These are phyloP conservation scores for Scedosporium apiospermum DNA, from an alignment of 2,329 filamentous ascomycete species.

Conservation along the genomic window DNA sequence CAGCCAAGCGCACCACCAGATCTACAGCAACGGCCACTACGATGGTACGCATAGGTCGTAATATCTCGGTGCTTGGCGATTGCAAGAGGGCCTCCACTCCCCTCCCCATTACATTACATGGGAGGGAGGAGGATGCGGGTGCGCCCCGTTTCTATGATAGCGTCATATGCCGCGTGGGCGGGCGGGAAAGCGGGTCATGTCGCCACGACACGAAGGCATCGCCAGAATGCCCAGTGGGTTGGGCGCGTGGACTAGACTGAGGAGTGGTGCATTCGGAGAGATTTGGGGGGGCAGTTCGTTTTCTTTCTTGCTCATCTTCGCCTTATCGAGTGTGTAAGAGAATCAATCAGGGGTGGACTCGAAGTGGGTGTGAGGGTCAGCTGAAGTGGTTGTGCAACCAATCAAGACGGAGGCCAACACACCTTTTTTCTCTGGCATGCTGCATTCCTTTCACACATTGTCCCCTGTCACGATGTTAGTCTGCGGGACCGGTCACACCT, in stretches of 20 bases:
- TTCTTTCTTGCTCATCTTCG: background rate
- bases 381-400: background rate
- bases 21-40: background rate
- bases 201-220: constrained; percentile 14
- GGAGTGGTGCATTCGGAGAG: too few species aligned
- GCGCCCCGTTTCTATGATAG: background rate
- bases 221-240: background rate
- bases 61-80: background rate
- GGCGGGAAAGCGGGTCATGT: background rate
- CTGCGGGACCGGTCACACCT: background rate
- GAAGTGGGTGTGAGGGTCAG: background rate
- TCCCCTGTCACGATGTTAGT: background rate
- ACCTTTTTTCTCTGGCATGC: background rate
- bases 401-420: background rate
- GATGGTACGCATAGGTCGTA: constrained; percentile 1
- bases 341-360: background rate
- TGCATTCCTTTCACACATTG: background rate
- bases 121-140: background rate
- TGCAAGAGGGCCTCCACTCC: background rate
- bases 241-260: background rate
- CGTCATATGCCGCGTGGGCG: background rate
- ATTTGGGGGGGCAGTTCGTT: background rate
- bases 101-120: too few species aligned
- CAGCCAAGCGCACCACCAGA: background rate
- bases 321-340: background rate